Percentiles rank a stretch among this genome's conserved stretches.
Evolutionary conservation across 495 filamentous ascomycete genomes (phyloP).

Genomic region (Penicillium maclennaniae): DNA sequence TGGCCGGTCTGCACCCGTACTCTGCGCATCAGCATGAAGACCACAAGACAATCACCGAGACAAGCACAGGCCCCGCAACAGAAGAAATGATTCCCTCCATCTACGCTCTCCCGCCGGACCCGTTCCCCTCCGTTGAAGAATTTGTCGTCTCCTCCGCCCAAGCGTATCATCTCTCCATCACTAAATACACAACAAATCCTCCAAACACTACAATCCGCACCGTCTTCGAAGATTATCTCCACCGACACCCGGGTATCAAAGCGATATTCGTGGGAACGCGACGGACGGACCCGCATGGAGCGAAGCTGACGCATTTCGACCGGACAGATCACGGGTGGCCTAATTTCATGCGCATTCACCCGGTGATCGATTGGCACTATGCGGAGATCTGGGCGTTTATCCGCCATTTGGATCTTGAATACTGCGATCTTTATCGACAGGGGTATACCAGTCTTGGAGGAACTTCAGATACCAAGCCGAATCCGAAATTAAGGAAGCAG

Average conservation of each 20-base stretch:
- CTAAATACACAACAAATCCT: slow-evolving; percentile 63
- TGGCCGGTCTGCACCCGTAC: slow-evolving; percentile 57
- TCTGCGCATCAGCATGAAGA: slow-evolving; percentile 7
- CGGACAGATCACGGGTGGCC: slow-evolving; percentile 89
- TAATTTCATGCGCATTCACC: slow-evolving; percentile 86
- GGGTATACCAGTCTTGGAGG: slow-evolving; percentile 88
- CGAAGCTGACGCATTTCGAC: slow-evolving; percentile 71
- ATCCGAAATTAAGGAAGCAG: slow-evolving; percentile 62
- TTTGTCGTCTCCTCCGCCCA: slow-evolving; percentile 66
- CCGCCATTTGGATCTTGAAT: slow-evolving; percentile 68
- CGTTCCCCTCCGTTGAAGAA: slow-evolving; percentile 78
- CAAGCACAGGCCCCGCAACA: not conserved
- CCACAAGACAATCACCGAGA: not conserved
- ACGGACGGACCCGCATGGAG: slow-evolving; percentile 88
- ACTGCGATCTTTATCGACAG: slow-evolving; percentile 80
- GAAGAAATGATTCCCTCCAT: slow-evolving; percentile 61
- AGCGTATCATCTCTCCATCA: slow-evolving; percentile 72
- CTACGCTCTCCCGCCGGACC: slow-evolving; percentile 76
- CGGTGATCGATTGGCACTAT: slow-evolving; percentile 97
- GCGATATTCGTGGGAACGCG: slow-evolving; percentile 93
- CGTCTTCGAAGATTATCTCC: slow-evolving; percentile 75
- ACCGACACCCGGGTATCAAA: slow-evolving; percentile 55
- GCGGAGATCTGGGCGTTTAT: slow-evolving; percentile 94
- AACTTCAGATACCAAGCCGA: slow-evolving; percentile 84
- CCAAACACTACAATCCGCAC: slow-evolving; percentile 46